Evolutionary conservation across 805 yeast genomes (phyloP).

Genomic region (Kuraishia borneana): DNA sequence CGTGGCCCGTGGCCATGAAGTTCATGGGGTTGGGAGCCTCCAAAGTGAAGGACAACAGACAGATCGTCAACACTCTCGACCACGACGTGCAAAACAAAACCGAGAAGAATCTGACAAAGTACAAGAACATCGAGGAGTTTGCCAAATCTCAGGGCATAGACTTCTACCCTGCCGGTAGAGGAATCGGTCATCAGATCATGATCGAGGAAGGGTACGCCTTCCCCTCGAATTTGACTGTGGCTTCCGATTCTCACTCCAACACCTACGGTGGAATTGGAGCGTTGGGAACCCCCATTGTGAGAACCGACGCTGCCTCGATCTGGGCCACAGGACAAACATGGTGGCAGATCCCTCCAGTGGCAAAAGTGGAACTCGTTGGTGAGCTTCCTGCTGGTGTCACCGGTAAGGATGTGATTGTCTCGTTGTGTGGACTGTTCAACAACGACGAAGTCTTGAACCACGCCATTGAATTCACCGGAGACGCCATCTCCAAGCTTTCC

Average conservation of each 20-base stretch:
- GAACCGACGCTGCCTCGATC: constrained; percentile 98
- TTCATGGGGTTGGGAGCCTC: constrained; percentile 92
- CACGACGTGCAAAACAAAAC: constrained; percentile 95
- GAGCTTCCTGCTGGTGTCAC: constrained; percentile 76
- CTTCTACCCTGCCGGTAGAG: constrained; percentile 97
- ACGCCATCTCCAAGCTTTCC: constrained; percentile 55
- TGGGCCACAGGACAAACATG: constrained; percentile 99
- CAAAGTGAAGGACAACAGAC: constrained; percentile 71
- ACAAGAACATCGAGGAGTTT: constrained; percentile 77
- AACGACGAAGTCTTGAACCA: constrained; percentile 88
- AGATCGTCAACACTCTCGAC: constrained; percentile 92
- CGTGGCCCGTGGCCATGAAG: constrained; percentile 98
- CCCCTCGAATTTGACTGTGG: constrained; percentile 87
- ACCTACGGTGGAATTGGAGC: constrained; percentile 97
- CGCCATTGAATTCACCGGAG: constrained; percentile 90
- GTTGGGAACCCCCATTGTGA: constrained; percentile 92
- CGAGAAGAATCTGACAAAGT: constrained; percentile 82
- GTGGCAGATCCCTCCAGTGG: constrained; percentile 99
- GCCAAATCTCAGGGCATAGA: constrained; percentile 88
- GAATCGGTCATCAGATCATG: constrained; percentile 99
- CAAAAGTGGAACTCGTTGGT: constrained; percentile 80
- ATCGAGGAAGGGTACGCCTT: constrained; percentile 98
- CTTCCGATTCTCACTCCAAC: constrained; percentile 95
- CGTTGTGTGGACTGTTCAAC: constrained; percentile 88
- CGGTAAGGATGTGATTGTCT: constrained; percentile 95